phyloP scores from a whole-genome alignment of 169 alveolate genomes.

The Plasmodium gonderi region DNA sequence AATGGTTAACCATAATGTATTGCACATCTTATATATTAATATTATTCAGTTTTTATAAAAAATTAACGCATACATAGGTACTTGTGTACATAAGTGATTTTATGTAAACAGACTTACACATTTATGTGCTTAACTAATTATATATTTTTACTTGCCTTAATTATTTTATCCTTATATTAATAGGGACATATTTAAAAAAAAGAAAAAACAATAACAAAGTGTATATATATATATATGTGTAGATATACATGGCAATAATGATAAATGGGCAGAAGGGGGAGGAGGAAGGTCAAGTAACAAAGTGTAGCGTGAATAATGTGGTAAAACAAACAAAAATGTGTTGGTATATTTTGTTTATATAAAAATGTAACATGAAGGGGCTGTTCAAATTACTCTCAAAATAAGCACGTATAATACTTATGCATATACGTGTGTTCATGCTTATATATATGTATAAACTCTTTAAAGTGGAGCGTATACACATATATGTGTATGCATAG shows the following conservation, averaged over 20 bases:
- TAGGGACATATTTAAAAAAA: conserved; percentile 26
- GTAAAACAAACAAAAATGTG: conserved; percentile 35
- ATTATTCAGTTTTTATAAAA: conserved; percentile 1
- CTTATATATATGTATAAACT: not conserved
- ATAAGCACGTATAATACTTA: not conserved
- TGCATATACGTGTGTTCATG: not conserved
- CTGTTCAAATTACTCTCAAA: not conserved
- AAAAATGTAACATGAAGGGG: not conserved
- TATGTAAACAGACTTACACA: not conserved
- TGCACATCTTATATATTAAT: conserved; percentile 7
- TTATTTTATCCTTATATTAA: conserved; percentile 7
- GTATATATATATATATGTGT: no score
- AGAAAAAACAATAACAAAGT: conserved; percentile 16
- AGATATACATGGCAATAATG: not conserved
- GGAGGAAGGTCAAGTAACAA: no score
- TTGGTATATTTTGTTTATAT: conserved; percentile 15
- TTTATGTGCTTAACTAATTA: not conserved
- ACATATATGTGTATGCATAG: not conserved
- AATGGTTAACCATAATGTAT: not conserved
- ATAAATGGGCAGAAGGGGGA: not conserved
- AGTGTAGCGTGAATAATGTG: not conserved
- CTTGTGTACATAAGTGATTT: not conserved
- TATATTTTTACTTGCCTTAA: conserved; percentile 10
- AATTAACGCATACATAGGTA: conserved; percentile 5
- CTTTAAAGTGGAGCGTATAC: no score